Base-by-base conservation (phyloP, 1,139 yeast species). In the Barnettozyma hawaiiensis region DNA sequence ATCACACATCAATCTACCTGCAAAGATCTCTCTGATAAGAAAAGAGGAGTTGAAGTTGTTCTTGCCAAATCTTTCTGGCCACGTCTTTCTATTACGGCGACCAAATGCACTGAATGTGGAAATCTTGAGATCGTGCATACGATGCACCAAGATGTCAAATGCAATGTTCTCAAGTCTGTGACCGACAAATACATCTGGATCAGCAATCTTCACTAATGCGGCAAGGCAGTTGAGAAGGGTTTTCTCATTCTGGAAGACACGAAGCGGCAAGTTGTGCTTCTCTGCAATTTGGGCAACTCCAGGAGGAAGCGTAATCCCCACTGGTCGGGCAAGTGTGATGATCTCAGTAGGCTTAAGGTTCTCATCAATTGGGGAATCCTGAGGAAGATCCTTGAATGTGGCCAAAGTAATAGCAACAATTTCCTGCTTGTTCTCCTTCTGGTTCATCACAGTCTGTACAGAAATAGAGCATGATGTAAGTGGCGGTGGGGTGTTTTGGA, bases 141-240 rank as follows among this genome's bases (percentile, higher is more conserved):
- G 73, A 53, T 86, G 95, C 32, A 86, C 75, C 49, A 94, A 66
- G 19, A 90, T 84, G 58, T 86, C 95, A 40, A 90, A 64, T 9
- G 90, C 81, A 16, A 85, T 75, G 50, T 76, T 79, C 51, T 92
- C 96, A 47, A 92, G 67, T 50, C 85, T 73, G 60, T 94, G 97
- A 15, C 98, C 98, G 35, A 92, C 62, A 45, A 87, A 75, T 2
- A 90, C 83, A 66, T 94, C 99, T 0, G 98, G 97, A 62, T 94
- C 98, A 24, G 75, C 67, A 27, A 69, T 68, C 52, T 82, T 85
- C 43, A 92, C 66, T 57, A 81, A 65, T 0, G 86, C 92, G 41
- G 90, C 72, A 43, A 92, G 75, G 58, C 83, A 81, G 50, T 78
- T 78, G 42, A 92, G 70, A 51, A 92, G 62, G 0, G 85, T 77